Evolutionary conservation across 2,329 filamentous ascomycete species (phyloP), one percentile per base, ranked within the genome.

Genomic region (Clarireedia paspali): DNA sequence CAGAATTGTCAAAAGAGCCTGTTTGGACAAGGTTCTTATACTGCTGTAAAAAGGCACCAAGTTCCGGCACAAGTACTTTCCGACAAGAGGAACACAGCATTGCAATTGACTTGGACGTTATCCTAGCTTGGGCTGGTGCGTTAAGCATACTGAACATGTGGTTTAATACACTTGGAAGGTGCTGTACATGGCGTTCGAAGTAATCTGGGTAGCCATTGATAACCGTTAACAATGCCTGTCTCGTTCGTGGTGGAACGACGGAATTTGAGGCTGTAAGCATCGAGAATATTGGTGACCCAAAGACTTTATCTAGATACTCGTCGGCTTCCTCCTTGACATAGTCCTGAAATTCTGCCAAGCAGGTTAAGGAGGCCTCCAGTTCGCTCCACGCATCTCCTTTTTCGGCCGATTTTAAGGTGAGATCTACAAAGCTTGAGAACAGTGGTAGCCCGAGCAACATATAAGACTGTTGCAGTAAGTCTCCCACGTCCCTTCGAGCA

Each of bases 31-130:
- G 80, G n/a, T 76, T 75, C 56, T 80, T 75, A 67, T 91, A 92
- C 66, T 91, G 85, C 30, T 80, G 75, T 46, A 94, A 73, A 65
- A 95, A 91, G 0, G 81, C 80, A 50, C 75, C 74, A 3, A 87
- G 77, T 64, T 92, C 84, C 1, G 78, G 72, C 5, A 84, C 82
- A n/a, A 95, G 73, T 51, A 84, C 79, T 26, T 75, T 75, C 39
- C 89, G 81, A 61, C 89, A 94, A 30, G 88, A 87, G 0, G 84
- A 89, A 67, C 88, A 92, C 1, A 94, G 78, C 5, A 80, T 81
- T 34, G 80, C 76, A 38, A 95, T 91, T 0, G 88, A 87, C 65
- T 83, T 87, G 2, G 89, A 88, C 3, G 89, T 87, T 49, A 81
- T 77, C n/a, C 78, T 75, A 7, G 84, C 83, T 46, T 91, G 75